Evolutionary conservation across 1,284 basidiomycete genomes (phyloP).

Genomic region (Irpex sp.): DNA sequence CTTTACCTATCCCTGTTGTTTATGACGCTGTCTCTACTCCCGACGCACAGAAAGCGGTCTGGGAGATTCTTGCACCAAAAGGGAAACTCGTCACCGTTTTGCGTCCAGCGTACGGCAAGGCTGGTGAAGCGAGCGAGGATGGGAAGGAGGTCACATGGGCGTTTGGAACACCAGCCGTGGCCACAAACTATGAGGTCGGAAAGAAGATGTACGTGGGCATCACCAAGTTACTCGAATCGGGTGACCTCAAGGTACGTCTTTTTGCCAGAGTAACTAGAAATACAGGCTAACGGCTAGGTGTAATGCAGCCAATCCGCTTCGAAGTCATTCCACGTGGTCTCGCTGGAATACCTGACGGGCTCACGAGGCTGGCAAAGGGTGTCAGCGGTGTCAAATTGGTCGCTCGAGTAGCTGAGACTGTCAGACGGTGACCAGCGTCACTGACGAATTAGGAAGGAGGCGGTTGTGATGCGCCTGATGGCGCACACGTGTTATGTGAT

Average conservation of each 20-base stretch:
- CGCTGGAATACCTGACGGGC: conserved; percentile 23
- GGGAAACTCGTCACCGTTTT: background rate
- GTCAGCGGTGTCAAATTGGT: conserved; percentile 29
- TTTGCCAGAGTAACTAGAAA: background rate
- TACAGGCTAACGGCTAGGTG: background rate
- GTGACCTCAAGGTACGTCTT: conserved; percentile 12
- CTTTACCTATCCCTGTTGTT: conserved; percentile 11
- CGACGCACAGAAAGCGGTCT: conserved; percentile 20
- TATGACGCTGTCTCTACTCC: conserved; percentile 25
- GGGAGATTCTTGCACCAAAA: conserved; percentile 21
- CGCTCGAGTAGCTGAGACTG: conserved; percentile 25
- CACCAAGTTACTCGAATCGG: conserved; percentile 10
- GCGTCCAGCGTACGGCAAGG: background rate
- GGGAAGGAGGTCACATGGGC: conserved; percentile 12
- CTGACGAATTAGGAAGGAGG: too few species aligned
- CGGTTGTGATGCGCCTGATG: too few species aligned
- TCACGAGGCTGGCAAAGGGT: conserved; percentile 20
- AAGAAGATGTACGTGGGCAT: conserved; percentile 11
- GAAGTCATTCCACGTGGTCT: conserved; percentile 28
- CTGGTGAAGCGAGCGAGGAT: background rate
- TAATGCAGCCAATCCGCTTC: conserved; percentile 13
- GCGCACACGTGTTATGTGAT: background rate
- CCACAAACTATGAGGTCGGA: conserved; percentile 8
- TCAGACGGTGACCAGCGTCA: too few species aligned
- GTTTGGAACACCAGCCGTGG: conserved; percentile 5